Evolutionary conservation across 164 flowering plant genomes (phyloP).

Genomic region (Cinnamomum micranthum): DNA sequence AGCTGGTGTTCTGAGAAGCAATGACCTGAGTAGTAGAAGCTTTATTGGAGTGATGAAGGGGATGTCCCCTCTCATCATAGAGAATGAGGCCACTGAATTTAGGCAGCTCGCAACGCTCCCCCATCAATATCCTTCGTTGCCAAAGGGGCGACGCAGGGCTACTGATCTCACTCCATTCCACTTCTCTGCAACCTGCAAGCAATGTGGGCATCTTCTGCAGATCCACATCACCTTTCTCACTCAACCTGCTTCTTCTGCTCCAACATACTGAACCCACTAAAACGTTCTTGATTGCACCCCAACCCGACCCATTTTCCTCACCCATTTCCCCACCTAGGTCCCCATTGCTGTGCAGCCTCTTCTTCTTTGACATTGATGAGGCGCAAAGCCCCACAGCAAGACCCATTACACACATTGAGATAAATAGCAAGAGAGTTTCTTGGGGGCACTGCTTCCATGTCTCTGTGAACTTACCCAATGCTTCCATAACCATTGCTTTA

Average conservation of each 20-base stretch:
- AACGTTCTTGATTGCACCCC: constrained; percentile 35
- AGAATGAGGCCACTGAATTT: constrained; percentile 79
- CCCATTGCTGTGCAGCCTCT: constrained; percentile 9
- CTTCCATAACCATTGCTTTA: constrained; percentile 42
- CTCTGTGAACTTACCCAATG: constrained; percentile 56
- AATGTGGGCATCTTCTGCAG: constrained; percentile 26
- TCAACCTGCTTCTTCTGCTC: constrained; percentile 49
- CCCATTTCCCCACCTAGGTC: neutral
- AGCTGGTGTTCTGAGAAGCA: neutral
- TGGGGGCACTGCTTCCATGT: constrained; percentile 57
- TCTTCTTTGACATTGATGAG: constrained; percentile 17
- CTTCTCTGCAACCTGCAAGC: constrained; percentile 17
- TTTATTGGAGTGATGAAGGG: neutral
- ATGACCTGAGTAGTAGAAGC: neutral
- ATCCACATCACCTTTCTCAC: constrained; percentile 12
- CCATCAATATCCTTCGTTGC: constrained; percentile 82
- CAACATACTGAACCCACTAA: constrained; percentile 46
- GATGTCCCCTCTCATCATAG: constrained; percentile 36
- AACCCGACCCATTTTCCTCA: constrained; percentile 6
- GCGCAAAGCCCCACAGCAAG: constrained; percentile 39
- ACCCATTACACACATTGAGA: constrained; percentile 21
- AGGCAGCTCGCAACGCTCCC: constrained; percentile 76
- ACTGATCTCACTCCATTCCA: constrained; percentile 32
- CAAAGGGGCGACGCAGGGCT: constrained; percentile 62
- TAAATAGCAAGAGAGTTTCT: constrained; percentile 37